phyloP scores from a whole-genome alignment of 805 yeast genomes.

The Candida patagonica region DNA sequence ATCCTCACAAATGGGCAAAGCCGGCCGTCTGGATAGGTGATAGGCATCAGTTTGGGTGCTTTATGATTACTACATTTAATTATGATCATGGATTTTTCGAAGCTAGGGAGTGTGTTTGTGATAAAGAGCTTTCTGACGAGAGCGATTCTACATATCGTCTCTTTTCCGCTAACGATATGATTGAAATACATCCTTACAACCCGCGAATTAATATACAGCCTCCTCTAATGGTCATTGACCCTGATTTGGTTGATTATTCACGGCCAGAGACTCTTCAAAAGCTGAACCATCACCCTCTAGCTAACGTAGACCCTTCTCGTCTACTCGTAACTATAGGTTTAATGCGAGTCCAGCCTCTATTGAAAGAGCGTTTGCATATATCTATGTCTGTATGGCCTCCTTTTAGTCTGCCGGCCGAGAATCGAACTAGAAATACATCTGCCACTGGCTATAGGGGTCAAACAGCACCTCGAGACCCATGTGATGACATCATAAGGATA shows the following conservation, averaged over 20 bases:
- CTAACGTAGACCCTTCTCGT: background rate
- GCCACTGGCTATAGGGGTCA: slow-evolving; percentile 18
- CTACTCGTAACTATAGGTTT: slow-evolving; percentile 2
- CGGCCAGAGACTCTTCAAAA: background rate
- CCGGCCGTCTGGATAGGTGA: slow-evolving; percentile 24
- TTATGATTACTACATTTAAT: slow-evolving; percentile 17
- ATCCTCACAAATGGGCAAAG: slow-evolving; percentile 19
- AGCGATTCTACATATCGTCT: background rate
- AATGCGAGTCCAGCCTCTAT: slow-evolving; percentile 15
- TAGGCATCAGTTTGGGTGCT: slow-evolving; percentile 17
- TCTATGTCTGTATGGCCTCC: slow-evolving; percentile 19
- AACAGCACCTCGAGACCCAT: slow-evolving; percentile 3
- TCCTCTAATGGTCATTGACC: background rate
- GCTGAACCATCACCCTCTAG: background rate
- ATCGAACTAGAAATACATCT: slow-evolving; percentile 17
- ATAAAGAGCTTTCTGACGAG: background rate
- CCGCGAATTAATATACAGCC: background rate
- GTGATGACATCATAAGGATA: slow-evolving; percentile 16
- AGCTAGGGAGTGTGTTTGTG: background rate
- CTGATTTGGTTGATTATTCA: background rate
- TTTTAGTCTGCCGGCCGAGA: slow-evolving; percentile 14
- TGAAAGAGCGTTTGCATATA: slow-evolving; percentile 16
- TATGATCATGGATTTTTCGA: background rate
- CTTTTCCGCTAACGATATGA: background rate
- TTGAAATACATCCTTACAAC: background rate